Evolutionary conservation across 352 stramenopile species (phyloP), one percentile per base, ranked within the genome.

Genomic region (Globisporangium okanoganense): DNA sequence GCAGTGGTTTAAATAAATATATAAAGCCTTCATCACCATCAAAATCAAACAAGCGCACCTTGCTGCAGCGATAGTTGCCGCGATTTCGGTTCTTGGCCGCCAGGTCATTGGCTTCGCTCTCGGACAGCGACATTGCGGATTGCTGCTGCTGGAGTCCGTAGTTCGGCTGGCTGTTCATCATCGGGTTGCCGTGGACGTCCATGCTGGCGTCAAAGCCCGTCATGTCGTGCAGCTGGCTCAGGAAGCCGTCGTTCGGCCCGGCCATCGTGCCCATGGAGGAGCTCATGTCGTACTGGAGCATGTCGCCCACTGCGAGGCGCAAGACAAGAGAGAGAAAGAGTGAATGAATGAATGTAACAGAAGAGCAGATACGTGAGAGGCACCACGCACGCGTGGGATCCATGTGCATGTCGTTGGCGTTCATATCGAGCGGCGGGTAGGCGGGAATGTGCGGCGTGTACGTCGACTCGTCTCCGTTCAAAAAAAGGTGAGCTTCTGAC

Each of bases 11-110:
- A n/a, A n/a, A n/a, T n/a, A n/a, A n/a, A n/a, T n/a, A n/a, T n/a
- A n/a, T n/a, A n/a, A n/a, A n/a, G n/a, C n/a, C n/a, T n/a, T n/a
- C n/a, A n/a, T n/a, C n/a, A n/a, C n/a, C n/a, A n/a, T n/a, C n/a
- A n/a, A n/a, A n/a, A n/a, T n/a, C n/a, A n/a, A 35, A 51, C n/a
- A 12, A n/a, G 36, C 49, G 22, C 48, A 88, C 82, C 78, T 92
- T 92, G 69, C 81, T 92, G 69, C 85, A 94, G 31, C 85, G 81
- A 56, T 94, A 94, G 67, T 94, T 94, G 67, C 85, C 85, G 51
- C 85, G 85, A 62, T 94, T 92, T 25, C 83, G 67, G 66, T 90
- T 90, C 69, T 90, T 89, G 38, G 61, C 63, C 4, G 65, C 52
- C 3, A 79, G 63, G 13, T 92, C 82, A 16, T 61, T 72, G 22